Conservation (phyloP, 805 yeast species). For the Starmerella lactis-condensi region DNA sequence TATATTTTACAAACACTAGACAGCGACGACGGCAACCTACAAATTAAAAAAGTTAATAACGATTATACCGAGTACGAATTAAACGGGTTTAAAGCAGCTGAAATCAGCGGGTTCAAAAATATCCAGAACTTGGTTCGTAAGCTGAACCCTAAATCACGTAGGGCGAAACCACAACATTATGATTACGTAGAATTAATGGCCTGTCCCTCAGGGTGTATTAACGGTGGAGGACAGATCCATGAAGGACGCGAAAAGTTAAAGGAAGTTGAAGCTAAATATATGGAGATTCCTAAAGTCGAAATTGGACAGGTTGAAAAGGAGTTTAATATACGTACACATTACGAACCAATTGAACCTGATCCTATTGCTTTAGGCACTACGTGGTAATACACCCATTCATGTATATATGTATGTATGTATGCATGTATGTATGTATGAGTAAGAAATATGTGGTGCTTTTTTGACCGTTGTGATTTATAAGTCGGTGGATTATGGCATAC, state of each 20-base stretch:
- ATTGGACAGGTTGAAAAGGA: too few relatives aligned
- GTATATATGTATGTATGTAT: background rate
- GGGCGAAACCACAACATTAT: conserved; percentile 33
- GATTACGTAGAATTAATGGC: conserved; percentile 94
- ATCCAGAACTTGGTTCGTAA: conserved; percentile 85
- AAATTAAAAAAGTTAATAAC: conserved; percentile 40
- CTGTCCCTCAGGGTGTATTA: conserved; percentile 93
- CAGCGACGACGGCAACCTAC: conserved; percentile 3
- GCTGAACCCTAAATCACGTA: conserved; percentile 27
- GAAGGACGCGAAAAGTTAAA: conserved; percentile 21
- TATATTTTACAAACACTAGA: conserved; percentile 41
- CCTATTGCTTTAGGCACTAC: conserved; percentile 16
- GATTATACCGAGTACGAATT: conserved; percentile 59
- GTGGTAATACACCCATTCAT: conserved; percentile 9
- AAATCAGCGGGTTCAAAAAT: conserved; percentile 80
- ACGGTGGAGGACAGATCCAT: conserved; percentile 84
- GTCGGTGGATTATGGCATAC: conserved; percentile 17
- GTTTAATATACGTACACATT: conserved; percentile 12
- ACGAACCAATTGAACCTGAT: conserved; percentile 13
- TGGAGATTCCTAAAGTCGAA: too few relatives aligned
- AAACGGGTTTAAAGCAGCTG: conserved; percentile 38
- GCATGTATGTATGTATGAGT: background rate
- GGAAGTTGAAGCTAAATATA: conserved; percentile 21
- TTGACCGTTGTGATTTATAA: too few relatives aligned
- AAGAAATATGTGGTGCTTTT: background rate